Evolutionary conservation across 202 grass and related monocot species (phyloP).

Genomic region (Bolboschoenoplectus hybrid): DNA sequence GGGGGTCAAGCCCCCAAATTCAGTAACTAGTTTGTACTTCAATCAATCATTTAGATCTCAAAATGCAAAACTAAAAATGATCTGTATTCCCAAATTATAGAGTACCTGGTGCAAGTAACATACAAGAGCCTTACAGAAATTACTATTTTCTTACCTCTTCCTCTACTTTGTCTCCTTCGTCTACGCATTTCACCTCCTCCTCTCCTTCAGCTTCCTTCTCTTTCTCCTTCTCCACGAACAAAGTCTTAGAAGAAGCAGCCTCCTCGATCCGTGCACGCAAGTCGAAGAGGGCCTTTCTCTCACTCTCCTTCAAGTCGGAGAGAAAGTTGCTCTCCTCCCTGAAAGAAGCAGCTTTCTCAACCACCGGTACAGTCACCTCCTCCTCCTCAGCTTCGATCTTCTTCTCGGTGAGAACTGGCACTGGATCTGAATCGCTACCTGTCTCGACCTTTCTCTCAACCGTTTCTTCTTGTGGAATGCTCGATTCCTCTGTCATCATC

Average conservation of each 20-base stretch:
- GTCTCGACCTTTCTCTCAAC: slow-evolving; percentile 42
- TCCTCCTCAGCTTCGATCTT: slow-evolving; percentile 43
- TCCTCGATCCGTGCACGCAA: slow-evolving; percentile 76
- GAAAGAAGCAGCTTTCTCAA: slow-evolving; percentile 66
- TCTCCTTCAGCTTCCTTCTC: slow-evolving; percentile 23
- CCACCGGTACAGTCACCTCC: slow-evolving; percentile 34
- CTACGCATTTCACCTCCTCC: slow-evolving; percentile 23
- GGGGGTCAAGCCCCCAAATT: too few species aligned
- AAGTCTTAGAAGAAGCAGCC: slow-evolving; percentile 55
- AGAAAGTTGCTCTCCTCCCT: slow-evolving; percentile 95
- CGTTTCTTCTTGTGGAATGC: slow-evolving; percentile 34
- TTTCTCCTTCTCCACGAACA: slow-evolving; percentile 44
- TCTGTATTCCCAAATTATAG: not conserved
- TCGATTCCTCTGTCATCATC: slow-evolving; percentile 31
- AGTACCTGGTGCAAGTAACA: not conserved
- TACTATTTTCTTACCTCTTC: slow-evolving; percentile 19
- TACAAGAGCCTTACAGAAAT: not conserved
- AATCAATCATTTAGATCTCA: not conserved
- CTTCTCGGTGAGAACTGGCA: slow-evolving; percentile 36
- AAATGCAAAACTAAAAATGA: not conserved
- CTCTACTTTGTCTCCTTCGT: slow-evolving; percentile 31
- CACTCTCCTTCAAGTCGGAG: slow-evolving; percentile 70
- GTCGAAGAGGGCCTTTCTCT: slow-evolving; percentile 78
- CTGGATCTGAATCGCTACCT: slow-evolving; percentile 35
- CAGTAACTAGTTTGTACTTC: not conserved